A percentile compares a stretch with the other conserved stretches of the same genome.
Evolutionary conservation across 768 basidiomycete species (phyloP).

Genomic region (Floccularia luteovirens): DNA sequence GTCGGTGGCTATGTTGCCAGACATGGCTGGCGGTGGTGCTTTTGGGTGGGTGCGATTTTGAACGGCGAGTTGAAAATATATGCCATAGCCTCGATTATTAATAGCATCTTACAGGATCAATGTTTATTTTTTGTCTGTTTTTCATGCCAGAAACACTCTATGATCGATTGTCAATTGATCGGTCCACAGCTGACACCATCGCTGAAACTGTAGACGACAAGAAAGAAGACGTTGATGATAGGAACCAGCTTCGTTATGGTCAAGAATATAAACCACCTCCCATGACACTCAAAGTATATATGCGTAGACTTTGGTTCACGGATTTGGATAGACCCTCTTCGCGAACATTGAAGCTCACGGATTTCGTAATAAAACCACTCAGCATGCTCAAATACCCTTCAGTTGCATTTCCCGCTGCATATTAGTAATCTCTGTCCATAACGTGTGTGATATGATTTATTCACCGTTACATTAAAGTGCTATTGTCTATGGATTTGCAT

Average conservation of each 20-base stretch:
- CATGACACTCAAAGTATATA: constrained; percentile 14
- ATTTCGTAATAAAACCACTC: constrained; percentile 24
- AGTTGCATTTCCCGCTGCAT: constrained; percentile 26
- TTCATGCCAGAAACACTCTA: constrained; percentile 35
- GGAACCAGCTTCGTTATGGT: constrained; percentile 7
- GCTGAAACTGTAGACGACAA: constrained; percentile 8
- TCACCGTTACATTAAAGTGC: constrained; percentile 17
- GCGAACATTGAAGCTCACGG: constrained; percentile 15
- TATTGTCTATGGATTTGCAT: constrained; percentile 28
- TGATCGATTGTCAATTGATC: constrained; percentile 14
- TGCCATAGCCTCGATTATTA: not conserved
- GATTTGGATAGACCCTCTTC: constrained; percentile 19
- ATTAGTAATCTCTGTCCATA: constrained; percentile 16
- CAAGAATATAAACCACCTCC: constrained; percentile 18
- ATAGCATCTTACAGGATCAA: constrained; percentile 8
- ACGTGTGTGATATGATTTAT: too few relatives aligned
- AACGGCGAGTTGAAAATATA: constrained; percentile 14
- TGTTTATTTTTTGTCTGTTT: constrained; percentile 27
- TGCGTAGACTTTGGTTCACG: constrained; percentile 21
- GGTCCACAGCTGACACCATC: constrained; percentile 6
- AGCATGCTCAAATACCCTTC: constrained; percentile 33
- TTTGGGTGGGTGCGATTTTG: constrained; percentile 35
- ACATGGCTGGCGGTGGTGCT: constrained; percentile 34
- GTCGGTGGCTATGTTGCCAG: constrained; percentile 30
- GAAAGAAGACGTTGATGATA: constrained; percentile 5